Evolutionary conservation across 2,329 filamentous ascomycete genomes (phyloP), one percentile per base, ranked within the genome.

Genomic region (Aspergillus cejpii): DNA sequence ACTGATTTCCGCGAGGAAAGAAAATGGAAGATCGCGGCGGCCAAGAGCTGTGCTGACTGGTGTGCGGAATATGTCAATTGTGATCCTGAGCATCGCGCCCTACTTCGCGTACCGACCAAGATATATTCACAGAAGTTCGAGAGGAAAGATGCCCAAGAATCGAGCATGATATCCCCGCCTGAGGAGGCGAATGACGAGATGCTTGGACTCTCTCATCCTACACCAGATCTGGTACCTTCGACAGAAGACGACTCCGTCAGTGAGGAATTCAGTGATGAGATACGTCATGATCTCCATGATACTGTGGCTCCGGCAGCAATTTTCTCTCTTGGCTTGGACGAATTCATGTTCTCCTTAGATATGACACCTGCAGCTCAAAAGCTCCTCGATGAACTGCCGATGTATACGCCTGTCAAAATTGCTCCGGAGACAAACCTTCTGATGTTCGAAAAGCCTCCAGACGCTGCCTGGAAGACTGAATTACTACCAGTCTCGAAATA

Each of bases 1-100:
- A 96, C 89, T 1, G 92, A 98, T 66, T 97, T 96, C 60, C 79
- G 85, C 41, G 87, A 96, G 66, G 92, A 97, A 65, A 76, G 88
- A 31, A 95, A 94, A 63, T 95, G 90, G 89, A 97, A 96, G 69
- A 82, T 81, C 60, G 79, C 85, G 2, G 78, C 84, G 27, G 90
- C 90, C 4, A 84, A 83, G 47, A 88, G 83, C 45, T 74, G 95
- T 48, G 92, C 89, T 1, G 74, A 83, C 57, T 86, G 84, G 57
- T 97, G 91, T 65, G 87, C 84, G 0, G 83, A 91, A 55, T 98
- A 87, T 79, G 77, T 88, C 28, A 75, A 77, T 17, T 78, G 84
- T 28, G 75, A 73, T 27, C 67, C 74, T 3, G 81, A 85, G 52
- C 79, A 84, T 46, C 79, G 82, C 38, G 76, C 75, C 46, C 62